Percentiles rank a stretch among this genome's conserved stretches.
Conservation (phyloP, 257 asterid genomes). For the Gynochthodes officinalis region DNA sequence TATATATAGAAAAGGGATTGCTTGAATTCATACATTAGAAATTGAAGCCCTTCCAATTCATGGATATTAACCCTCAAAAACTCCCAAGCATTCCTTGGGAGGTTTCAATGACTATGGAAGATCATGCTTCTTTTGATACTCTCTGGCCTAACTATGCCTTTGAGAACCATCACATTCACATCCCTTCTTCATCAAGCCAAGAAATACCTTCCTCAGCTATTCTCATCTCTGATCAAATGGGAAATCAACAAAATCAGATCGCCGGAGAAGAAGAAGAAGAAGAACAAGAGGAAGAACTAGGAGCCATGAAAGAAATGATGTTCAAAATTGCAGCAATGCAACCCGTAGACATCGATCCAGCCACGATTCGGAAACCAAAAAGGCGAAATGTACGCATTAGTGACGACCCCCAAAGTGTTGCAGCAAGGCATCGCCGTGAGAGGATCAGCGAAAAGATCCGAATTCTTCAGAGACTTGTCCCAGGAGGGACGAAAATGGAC, state of each 20-base stretch:
- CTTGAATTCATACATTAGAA: background rate
- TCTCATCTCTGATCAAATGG: constrained; percentile 1
- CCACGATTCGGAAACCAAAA: constrained; percentile 58
- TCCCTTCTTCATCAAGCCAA: constrained; percentile 20
- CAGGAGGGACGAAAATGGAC: constrained; percentile 88
- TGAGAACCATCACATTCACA: constrained; percentile 14
- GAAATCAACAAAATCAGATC: constrained; percentile 3
- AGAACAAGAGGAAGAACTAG: constrained; percentile 55
- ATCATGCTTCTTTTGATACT: constrained; percentile 25
- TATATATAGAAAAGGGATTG: background rate
- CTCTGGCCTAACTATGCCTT: constrained; percentile 38
- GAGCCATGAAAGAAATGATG: constrained; percentile 90
- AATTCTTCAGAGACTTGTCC: constrained; percentile 75
- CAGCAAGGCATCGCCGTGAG: constrained; percentile 88
- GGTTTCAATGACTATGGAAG: constrained; percentile 30
- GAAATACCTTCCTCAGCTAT: constrained; percentile 6
- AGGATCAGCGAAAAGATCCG: constrained; percentile 77
- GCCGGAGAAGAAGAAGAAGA: constrained; percentile 19
- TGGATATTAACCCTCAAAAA: constrained; percentile 46
- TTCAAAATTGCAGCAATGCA: constrained; percentile 94
- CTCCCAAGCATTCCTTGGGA: constrained; percentile 35
- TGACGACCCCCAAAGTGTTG: constrained; percentile 89
- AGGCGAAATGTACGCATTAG: constrained; percentile 78
- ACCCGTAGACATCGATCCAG: constrained; percentile 84
- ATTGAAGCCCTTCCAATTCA: background rate